Evolutionary conservation across 1,284 basidiomycete species (phyloP).

Genomic region (Moesziomyces globuligerus): DNA sequence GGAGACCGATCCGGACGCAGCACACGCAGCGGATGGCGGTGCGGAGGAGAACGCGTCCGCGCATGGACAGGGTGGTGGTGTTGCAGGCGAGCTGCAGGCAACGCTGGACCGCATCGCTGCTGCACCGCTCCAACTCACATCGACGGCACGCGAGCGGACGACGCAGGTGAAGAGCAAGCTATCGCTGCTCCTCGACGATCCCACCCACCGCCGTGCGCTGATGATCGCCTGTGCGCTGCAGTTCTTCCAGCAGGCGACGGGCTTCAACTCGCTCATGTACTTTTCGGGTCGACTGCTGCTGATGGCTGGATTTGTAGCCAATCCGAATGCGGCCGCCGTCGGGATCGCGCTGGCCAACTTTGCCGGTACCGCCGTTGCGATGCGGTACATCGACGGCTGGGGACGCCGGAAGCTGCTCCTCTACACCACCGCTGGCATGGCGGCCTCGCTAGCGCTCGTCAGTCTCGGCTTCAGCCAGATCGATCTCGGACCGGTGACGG

Average conservation of each 20-base stretch:
- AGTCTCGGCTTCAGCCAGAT: slow-evolving; percentile 43
- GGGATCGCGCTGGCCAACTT: slow-evolving; percentile 58
- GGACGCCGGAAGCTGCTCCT: slow-evolving; percentile 55
- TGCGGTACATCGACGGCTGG: slow-evolving; percentile 52
- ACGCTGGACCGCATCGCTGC: slow-evolving; percentile 11
- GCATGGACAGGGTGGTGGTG: too few relatives aligned
- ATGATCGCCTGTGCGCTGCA: slow-evolving; percentile 52
- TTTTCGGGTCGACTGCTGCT: slow-evolving; percentile 46
- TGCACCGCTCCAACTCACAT: slow-evolving; percentile 18
- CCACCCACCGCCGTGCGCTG: slow-evolving; percentile 39
- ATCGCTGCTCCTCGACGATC: slow-evolving; percentile 29
- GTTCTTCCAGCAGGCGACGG: slow-evolving; percentile 47
- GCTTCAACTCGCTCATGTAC: slow-evolving; percentile 51
- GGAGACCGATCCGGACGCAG: slow-evolving; percentile 15
- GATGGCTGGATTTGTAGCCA: slow-evolving; percentile 56
- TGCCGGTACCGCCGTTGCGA: slow-evolving; percentile 49
- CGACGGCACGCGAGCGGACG: slow-evolving; percentile 11
- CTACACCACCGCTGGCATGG: slow-evolving; percentile 48
- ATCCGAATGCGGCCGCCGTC: slow-evolving; percentile 56
- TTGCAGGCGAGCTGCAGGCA: slow-evolving; percentile 7
- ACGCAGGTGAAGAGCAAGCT: slow-evolving; percentile 37
- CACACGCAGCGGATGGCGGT: neutral
- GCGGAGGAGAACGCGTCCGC: slow-evolving; percentile 1
- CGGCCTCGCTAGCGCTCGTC: slow-evolving; percentile 43
- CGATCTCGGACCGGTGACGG: slow-evolving; percentile 19